Base-by-base conservation (phyloP, 2,329 filamentous ascomycete genomes). In the Penicillium paneum region DNA sequence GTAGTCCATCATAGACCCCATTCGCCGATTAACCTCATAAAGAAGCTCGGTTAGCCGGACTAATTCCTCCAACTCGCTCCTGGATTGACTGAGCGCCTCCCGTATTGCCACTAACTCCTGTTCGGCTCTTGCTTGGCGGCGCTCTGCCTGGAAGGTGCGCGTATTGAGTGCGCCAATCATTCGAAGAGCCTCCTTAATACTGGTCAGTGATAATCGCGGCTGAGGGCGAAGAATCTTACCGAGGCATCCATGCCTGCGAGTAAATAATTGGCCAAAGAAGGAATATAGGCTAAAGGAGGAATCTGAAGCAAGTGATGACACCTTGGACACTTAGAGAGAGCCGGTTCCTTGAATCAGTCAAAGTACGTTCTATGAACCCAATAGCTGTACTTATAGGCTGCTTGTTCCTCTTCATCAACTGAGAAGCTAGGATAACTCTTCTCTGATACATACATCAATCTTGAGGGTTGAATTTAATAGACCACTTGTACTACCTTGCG, bases 21-120 rank as follows among this genome's bases (percentile, higher is more conserved):
- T 50, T 47, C 47, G 45, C 26, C 38, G 48, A 38, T 51, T 55
- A 5, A 49, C 36, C 19, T 51, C 48, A 38, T 55, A 55, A 10
- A 55, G 53, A 40, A 55, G 5, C 13, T 55, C 53, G 21, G 53
- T 43, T 15, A 55, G 12, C 3, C 40, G 38, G 32, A 45, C 48
- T 36, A 39, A 32, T 38, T 55, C 42, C 38, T 55, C 42, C 32
- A 51, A 17, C 26, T 55, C 48, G 19, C n/a, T 46, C 21, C 36
- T 39, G 13, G 41, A 35, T 40, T 55, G 38, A 3, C 13, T 43
- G 15, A 47, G 43, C 19, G 42, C 12, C 5, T 51, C 41, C 24
- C 31, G 53, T 41, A 32, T 38, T 11, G 39, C 15, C 5, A 49
- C 21, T 31, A 55, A 31, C 36, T 50, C 53, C 36, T 55, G 42